These are phyloP conservation scores for Fragaria nilgerrensis DNA, from an alignment of 306 rosid genomes.

Conservation along the genomic window DNA sequence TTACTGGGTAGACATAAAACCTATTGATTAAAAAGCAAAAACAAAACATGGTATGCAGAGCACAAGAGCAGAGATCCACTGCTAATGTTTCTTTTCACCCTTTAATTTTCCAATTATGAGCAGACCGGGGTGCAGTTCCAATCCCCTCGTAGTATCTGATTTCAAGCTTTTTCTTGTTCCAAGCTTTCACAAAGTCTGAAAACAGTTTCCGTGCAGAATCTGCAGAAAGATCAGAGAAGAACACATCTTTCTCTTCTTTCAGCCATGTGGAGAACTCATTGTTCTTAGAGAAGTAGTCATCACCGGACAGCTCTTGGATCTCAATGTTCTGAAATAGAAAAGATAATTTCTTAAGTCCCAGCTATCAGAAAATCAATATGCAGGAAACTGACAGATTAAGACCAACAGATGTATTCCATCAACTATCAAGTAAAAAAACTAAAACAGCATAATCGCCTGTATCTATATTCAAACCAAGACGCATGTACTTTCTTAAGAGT, in stretches of 20 bases:
- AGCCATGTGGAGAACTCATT: constrained; percentile 92
- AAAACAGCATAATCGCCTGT: background rate
- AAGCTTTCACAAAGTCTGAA: constrained; percentile 61
- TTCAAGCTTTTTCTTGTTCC: constrained; percentile 70
- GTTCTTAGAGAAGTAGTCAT: constrained; percentile 83
- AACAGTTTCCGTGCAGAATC: constrained; percentile 73
- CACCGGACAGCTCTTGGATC: constrained; percentile 61
- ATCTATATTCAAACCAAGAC: background rate
- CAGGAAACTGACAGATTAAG: background rate
- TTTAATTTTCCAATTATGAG: constrained; percentile 82
- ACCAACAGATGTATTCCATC: background rate
- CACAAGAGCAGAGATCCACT: background rate
- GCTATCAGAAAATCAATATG: constrained; percentile 5
- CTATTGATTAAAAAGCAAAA: background rate
- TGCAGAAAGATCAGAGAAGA: constrained; percentile 76
- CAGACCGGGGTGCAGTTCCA: constrained; percentile 62
- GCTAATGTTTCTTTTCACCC: constrained; percentile 19
- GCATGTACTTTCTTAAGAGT: background rate
- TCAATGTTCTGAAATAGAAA: constrained; percentile 39
- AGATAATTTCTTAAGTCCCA: constrained; percentile 2
- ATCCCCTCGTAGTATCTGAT: constrained; percentile 83
- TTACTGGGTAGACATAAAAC: background rate
- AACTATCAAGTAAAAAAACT: background rate
- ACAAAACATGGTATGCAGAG: background rate
- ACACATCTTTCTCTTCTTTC: constrained; percentile 79